phyloP scores from a whole-genome alignment of 2,329 filamentous ascomycete species.

The Aspergillus amoenus region DNA sequence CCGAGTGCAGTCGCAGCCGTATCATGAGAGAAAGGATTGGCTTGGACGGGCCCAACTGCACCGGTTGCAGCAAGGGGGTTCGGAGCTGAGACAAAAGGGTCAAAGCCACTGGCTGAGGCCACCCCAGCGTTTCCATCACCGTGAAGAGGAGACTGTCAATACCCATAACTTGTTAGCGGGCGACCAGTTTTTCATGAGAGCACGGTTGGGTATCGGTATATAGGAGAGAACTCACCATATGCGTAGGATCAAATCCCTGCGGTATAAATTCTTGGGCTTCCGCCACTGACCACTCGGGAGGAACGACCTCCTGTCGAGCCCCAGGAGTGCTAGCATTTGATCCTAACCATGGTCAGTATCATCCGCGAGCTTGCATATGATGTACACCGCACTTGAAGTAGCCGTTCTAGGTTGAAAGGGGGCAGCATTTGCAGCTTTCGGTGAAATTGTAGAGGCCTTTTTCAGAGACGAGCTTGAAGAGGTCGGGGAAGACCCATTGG shows the following conservation, averaged over 20 bases:
- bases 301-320: slow-evolving; percentile 39
- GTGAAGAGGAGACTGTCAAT: slow-evolving; percentile 34
- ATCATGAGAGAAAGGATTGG: slow-evolving; percentile 78
- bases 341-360: slow-evolving; percentile 32
- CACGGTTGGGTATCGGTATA: neutral
- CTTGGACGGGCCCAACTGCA: slow-evolving; percentile 49
- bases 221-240: slow-evolving; percentile 45
- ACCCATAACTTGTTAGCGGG: slow-evolving; percentile 1
- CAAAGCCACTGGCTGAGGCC: slow-evolving; percentile 54
- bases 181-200: neutral
- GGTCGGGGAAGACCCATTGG: slow-evolving; percentile 36
- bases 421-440: slow-evolving; percentile 84
- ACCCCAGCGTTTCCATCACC: slow-evolving; percentile 52
- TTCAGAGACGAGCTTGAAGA: slow-evolving; percentile 44
- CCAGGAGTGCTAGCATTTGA: slow-evolving; percentile 43
- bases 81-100: slow-evolving; percentile 63
- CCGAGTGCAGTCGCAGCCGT: slow-evolving; percentile 53
- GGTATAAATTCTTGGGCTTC: slow-evolving; percentile 54
- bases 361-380: neutral
- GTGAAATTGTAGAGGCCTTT: slow-evolving; percentile 73
- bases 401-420: slow-evolving; percentile 49
- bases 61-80: slow-evolving; percentile 53
- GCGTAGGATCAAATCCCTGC: slow-evolving; percentile 50
- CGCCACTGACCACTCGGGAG: slow-evolving; percentile 46
- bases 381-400: slow-evolving; percentile 36